These are phyloP conservation scores for Pisolithus orientalis DNA, from an alignment of 768 basidiomycete genomes.

Conservation along the genomic window DNA sequence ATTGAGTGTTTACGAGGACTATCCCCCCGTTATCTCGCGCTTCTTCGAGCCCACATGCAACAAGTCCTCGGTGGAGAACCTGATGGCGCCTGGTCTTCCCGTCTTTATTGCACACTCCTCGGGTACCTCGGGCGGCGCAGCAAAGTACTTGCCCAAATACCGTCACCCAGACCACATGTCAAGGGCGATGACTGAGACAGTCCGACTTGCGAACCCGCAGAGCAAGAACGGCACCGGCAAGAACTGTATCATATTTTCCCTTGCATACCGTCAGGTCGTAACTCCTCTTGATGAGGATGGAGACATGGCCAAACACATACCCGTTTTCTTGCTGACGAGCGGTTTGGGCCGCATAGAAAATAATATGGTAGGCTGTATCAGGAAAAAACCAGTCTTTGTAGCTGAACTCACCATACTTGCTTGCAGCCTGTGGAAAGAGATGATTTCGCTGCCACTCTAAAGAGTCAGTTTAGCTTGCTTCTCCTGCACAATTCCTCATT, in stretches of 20 bases:
- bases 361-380: slow-evolving; percentile 7
- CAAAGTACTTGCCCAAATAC: slow-evolving; percentile 15
- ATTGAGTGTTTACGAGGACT: slow-evolving; percentile 12
- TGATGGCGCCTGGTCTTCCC: slow-evolving; percentile 18
- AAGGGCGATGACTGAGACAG: slow-evolving; percentile 4
- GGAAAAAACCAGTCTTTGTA: neutral
- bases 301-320: slow-evolving; percentile 8
- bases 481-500: too few species aligned
- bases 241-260: slow-evolving; percentile 18
- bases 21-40: slow-evolving; percentile 14
- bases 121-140: slow-evolving; percentile 10
- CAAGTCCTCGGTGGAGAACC: slow-evolving; percentile 11
- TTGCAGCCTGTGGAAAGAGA: slow-evolving; percentile 11
- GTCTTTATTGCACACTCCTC: slow-evolving; percentile 17
- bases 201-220: slow-evolving; percentile 7
- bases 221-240: slow-evolving; percentile 4
- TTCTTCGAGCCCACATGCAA: slow-evolving; percentile 15
- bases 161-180: slow-evolving; percentile 18
- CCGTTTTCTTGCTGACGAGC: slow-evolving; percentile 16
- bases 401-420: neutral
- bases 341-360: slow-evolving; percentile 16
- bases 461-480: slow-evolving; percentile 2
- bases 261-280: slow-evolving; percentile 10
- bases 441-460: neutral
- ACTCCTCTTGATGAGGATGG: slow-evolving; percentile 5